phyloP scores from a whole-genome alignment of 495 filamentous ascomycete genomes.

The Lentithecium fluviatile region DNA sequence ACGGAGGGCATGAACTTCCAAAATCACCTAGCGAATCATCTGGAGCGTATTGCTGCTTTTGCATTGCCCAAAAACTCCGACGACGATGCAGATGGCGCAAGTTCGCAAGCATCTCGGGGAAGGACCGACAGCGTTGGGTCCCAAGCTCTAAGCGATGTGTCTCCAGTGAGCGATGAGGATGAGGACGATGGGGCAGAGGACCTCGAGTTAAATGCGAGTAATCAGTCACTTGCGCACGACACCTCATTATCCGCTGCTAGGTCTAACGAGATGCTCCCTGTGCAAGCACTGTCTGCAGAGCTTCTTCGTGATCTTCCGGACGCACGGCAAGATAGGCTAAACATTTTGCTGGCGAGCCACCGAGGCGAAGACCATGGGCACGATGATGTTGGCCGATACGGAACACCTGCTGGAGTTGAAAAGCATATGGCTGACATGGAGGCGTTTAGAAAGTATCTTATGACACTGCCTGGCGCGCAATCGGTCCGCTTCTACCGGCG shows the following conservation, averaged over 20 bases:
- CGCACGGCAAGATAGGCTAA: constrained; percentile 14
- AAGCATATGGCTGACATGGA: constrained; percentile 9
- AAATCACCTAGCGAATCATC: constrained; percentile 35
- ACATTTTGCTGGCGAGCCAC: constrained; percentile 10
- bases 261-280: no score
- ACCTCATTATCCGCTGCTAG: no score
- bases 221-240: no score
- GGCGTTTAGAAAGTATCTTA: constrained; percentile 5
- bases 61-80: constrained; percentile 25
- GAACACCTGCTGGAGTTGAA: neutral
- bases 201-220: no score
- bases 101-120: constrained; percentile 27
- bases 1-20: constrained; percentile 28
- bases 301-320: constrained; percentile 18
- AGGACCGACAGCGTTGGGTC: constrained; percentile 2
- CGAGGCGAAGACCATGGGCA: neutral
- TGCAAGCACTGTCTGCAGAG: constrained; percentile 15
- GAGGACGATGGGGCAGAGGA: neutral
- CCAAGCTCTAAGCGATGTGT: constrained; percentile 13
- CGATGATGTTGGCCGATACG: neutral
- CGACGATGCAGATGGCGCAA: constrained; percentile 24
- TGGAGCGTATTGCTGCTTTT: constrained; percentile 32
- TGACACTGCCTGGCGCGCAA: constrained; percentile 7
- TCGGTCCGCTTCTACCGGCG: constrained; percentile 16
- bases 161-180: constrained; percentile 1